Evolutionary conservation across 805 yeast species (phyloP).

Genomic region (Cyberlindnera euphorbiae): DNA sequence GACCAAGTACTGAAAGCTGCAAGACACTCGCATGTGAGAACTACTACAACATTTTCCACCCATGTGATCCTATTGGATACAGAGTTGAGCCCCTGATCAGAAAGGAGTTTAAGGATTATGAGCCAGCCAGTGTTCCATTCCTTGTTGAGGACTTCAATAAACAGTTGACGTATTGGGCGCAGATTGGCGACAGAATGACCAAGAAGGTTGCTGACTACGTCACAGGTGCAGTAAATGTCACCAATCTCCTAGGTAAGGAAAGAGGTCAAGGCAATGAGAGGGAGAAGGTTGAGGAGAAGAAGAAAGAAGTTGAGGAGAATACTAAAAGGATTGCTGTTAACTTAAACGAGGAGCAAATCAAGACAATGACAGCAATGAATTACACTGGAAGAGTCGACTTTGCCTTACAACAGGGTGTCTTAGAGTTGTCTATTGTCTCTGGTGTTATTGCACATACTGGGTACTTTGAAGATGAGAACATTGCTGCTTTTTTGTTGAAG

Average conservation of each 20-base stretch:
- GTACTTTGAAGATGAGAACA: conserved; percentile 81
- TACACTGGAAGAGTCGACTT: conserved; percentile 79
- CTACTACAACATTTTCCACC: conserved; percentile 79
- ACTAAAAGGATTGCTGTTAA: conserved; percentile 16
- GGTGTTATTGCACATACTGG: conserved; percentile 86
- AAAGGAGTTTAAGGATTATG: conserved; percentile 40
- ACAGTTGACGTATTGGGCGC: conserved; percentile 37
- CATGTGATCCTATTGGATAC: conserved; percentile 89
- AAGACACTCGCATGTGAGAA: conserved; percentile 53
- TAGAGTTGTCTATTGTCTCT: conserved; percentile 74
- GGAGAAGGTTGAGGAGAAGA: conserved; percentile 14
- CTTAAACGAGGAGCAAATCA: conserved; percentile 27
- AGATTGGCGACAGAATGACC: conserved; percentile 24
- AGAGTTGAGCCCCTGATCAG: conserved; percentile 79
- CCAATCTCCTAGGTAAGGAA: conserved; percentile 6
- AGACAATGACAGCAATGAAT: conserved; percentile 47
- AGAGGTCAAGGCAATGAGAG: conserved; percentile 9
- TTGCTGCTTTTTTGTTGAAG: conserved; percentile 70
- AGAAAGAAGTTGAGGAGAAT: conserved; percentile 10
- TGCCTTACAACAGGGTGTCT: conserved; percentile 67
- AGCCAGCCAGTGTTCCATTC: conserved; percentile 57
- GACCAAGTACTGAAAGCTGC: conserved; percentile 8
- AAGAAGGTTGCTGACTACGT: conserved; percentile 15
- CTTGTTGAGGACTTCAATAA: conserved; percentile 35
- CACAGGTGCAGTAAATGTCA: conserved; percentile 8